Evolutionary conservation across 1,139 yeast species (phyloP), one percentile per base, ranked within the genome.

Genomic region (Tardiomyces blankii): DNA sequence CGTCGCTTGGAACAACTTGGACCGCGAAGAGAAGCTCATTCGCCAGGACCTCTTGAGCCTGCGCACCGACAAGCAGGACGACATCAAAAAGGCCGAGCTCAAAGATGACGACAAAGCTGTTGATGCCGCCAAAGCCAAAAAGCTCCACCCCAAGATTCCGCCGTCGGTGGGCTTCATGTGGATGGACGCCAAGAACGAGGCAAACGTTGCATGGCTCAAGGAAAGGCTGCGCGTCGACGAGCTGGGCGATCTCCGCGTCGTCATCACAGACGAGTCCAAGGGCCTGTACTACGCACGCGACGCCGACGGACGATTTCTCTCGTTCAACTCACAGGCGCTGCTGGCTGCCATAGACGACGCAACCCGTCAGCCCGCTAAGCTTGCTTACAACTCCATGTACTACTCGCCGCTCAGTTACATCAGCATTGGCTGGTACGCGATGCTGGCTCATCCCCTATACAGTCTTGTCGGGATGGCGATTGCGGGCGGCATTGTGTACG

Each of bases 81-180:
- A 60, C 46, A 52, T 65, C 33, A 65, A 63, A 44, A 65, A 62
- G 49, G 68, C 68, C 9, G 54, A 53, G 30, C 64, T 58, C 45
- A 52, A 55, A 41, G 65, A 59, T 23, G 68, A 64, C 49, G 53
- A 58, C 39, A 48, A 49, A 16, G 67, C 64, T 3, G 60, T 58
- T 32, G 54, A 61, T 33, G 50, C 48, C 41, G 69, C 68, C 11
- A 56, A 59, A 47, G 50, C 50, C 18, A 60, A 60, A 43, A 54
- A 50, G 33, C 62, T 64, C 35, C 54, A 53, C 35, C 54, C 56
- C 9, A 25, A 52, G 19, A 49, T 54, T 16, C 54, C 55, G 18
- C 60, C 62, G 27, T 52, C 53, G 23, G 63, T 63, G 8, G 65
- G 65, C 18, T 63, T 65, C 46, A 67, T 66, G 3, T 65, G 68